Conservation (phyloP, 345 rosid species). For the Populus pruinosa region DNA sequence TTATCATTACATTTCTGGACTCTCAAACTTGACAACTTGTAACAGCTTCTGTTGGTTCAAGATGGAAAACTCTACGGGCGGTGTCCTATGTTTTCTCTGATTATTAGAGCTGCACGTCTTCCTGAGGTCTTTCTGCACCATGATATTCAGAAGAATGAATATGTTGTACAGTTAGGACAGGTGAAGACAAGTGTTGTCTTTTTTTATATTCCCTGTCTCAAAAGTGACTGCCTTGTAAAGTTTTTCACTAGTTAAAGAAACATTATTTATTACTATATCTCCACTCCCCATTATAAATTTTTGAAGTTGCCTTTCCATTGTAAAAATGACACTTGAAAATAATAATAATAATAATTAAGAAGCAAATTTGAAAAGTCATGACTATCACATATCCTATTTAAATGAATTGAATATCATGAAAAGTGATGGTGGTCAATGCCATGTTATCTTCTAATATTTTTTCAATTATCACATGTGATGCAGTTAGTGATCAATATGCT, state of each 20-base stretch:
- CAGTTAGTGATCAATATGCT: constrained; percentile 89
- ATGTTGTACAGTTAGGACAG: constrained; percentile 67
- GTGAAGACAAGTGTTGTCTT: constrained; percentile 33
- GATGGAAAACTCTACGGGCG: constrained; percentile 95
- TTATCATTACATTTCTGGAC: constrained; percentile 1
- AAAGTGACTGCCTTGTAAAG: neutral
- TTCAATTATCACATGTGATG: constrained; percentile 27
- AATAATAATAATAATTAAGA: neutral
- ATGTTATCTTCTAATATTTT: neutral
- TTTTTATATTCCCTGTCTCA: neutral
- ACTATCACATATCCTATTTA: neutral
- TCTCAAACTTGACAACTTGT: constrained; percentile 17
- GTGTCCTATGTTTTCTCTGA: constrained; percentile 64
- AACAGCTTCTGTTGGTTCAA: constrained; percentile 89
- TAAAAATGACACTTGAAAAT: neutral
- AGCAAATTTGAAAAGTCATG: neutral
- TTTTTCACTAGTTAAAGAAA: neutral
- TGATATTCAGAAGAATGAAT: constrained; percentile 68
- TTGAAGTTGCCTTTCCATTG: neutral
- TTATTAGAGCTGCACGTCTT: constrained; percentile 62
- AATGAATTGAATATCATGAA: neutral
- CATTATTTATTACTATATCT: neutral
- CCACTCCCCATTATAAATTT: neutral
- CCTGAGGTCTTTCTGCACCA: constrained; percentile 65
- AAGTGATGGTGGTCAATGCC: neutral